Evolutionary conservation across 257 asterid species (phyloP).

Genomic region (Primulina eburnea): DNA sequence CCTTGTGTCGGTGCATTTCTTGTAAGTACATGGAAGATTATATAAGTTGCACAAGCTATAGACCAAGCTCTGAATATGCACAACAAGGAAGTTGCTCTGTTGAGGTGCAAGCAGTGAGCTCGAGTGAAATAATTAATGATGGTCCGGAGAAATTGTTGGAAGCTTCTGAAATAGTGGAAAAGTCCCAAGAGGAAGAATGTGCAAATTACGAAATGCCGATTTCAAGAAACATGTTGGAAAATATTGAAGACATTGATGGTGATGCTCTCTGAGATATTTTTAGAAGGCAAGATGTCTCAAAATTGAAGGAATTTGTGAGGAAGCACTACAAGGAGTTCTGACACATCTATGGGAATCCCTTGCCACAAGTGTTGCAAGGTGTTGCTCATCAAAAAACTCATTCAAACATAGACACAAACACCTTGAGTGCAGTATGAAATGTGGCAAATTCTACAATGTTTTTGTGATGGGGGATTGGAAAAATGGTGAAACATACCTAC

Average conservation of each 20-base stretch:
- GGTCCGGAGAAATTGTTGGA: constrained; percentile 24
- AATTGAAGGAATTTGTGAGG: constrained; percentile 55
- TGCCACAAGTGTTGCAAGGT: constrained; percentile 44
- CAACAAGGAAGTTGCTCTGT: too few relatives aligned
- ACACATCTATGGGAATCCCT: constrained; percentile 44
- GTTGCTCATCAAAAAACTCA: too few relatives aligned
- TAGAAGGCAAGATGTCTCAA: constrained; percentile 79
- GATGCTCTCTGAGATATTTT: constrained; percentile 97
- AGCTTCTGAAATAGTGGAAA: constrained; percentile 23
- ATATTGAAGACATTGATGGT: constrained; percentile 39
- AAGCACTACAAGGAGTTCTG: constrained; percentile 60
- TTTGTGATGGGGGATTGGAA: too few relatives aligned
- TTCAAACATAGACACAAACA: too few relatives aligned
- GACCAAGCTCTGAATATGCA: too few relatives aligned
- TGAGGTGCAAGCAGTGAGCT: not conserved
- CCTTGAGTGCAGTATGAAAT: too few relatives aligned
- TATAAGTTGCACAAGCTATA: too few relatives aligned
- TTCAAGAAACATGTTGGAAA: constrained; percentile 30
- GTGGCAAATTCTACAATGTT: too few relatives aligned
- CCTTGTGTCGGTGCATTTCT: too few relatives aligned
- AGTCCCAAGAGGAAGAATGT: constrained; percentile 19
- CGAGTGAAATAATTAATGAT: constrained; percentile 13
- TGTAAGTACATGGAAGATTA: too few relatives aligned
- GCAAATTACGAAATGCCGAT: constrained; percentile 11
- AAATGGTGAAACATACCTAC: too few relatives aligned